Evolutionary conservation across 2,329 filamentous ascomycete genomes (phyloP).

Genomic region (Dothistroma septosporum): DNA sequence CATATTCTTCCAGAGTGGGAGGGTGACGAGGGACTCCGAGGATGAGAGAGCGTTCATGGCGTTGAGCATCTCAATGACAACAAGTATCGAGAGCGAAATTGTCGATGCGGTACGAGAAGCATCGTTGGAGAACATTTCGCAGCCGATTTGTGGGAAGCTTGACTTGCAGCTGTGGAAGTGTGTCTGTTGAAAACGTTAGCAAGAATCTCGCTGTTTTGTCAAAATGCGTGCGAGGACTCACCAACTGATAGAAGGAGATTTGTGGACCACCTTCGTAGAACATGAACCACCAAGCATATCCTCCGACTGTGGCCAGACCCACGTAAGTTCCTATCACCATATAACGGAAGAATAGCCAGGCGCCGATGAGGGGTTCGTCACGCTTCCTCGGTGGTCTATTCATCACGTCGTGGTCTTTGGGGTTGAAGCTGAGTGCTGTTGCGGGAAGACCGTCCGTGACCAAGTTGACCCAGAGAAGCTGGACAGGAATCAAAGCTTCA

Average conservation of each 20-base stretch:
- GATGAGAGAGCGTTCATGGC: slow-evolving; percentile 97
- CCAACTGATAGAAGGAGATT: slow-evolving; percentile 82
- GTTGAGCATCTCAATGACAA: slow-evolving; percentile 99
- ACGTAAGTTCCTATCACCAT: slow-evolving; percentile 95
- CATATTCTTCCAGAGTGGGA: slow-evolving; percentile 98
- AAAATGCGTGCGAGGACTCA: slow-evolving; percentile 36
- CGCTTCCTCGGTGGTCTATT: slow-evolving; percentile 83
- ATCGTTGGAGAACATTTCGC: slow-evolving; percentile 82
- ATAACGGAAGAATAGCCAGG: slow-evolving; percentile 97
- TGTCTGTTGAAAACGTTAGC: slow-evolving; percentile 39
- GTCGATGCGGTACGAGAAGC: slow-evolving; percentile 88
- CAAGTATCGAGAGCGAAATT: slow-evolving; percentile 82
- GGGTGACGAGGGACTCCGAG: slow-evolving; percentile 85
- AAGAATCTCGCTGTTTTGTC: background rate
- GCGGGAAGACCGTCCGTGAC: slow-evolving; percentile 96
- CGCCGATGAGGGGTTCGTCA: slow-evolving; percentile 85
- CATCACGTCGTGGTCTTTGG: slow-evolving; percentile 98
- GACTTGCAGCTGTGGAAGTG: slow-evolving; percentile 92
- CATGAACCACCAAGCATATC: slow-evolving; percentile 99
- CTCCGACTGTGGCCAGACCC: slow-evolving; percentile 87
- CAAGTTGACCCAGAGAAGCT: slow-evolving; percentile 97
- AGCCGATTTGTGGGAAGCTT: slow-evolving; percentile 84
- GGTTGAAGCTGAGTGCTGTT: slow-evolving; percentile 95
- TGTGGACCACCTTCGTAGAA: slow-evolving; percentile 86
- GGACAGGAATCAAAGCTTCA: slow-evolving; percentile 92